Base-by-base conservation (phyloP, 2,329 filamentous ascomycete species). In the Lanzia echinophila region DNA sequence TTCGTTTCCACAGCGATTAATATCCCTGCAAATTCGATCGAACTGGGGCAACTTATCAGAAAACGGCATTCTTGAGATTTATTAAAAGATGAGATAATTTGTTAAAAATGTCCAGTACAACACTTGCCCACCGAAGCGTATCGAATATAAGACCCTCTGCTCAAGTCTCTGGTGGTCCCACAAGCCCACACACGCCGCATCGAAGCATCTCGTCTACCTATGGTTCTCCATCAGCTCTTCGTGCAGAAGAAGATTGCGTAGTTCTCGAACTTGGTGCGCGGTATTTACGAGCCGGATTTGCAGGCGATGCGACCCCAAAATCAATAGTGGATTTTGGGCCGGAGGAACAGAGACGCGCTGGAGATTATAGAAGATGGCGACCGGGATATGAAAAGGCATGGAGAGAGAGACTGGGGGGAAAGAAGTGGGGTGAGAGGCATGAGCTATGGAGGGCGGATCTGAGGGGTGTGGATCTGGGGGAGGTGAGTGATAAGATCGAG, bases 401-500 rank as follows among this genome's bases (percentile, higher is more conserved):
- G 72, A 72, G 73, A 60, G 74, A 71, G 46, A 70, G 73, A 44
- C 68, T 72, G 36, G 66, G 70, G n/a, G 73, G 72, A 0, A 72
- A 75, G 48, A 70, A 72, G 3, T 90, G 86, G 85, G 80, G 81
- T 6, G 70, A 75, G 24, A 79, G 83, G 10, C 73, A 82, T 61
- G 84, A 96, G 73, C 75, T 97, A 39, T 99, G 91, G 85, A 79
- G 79, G 54, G 79, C 82, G 62, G 88, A 97, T 67, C 64, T 95
- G 56, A 79, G 84, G 50, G 75, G 81, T 10, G 67, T 88, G 12
- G 88, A 97, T 65, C 67, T 96, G 56, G 89, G 85, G 0, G 72
- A 97, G 45, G 81, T 96, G 1, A 83, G 87, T 58, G 92, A 97
- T 68, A 92, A 88, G 70, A 77, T 99, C 50, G 94, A 96, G 69